phyloP scores from a whole-genome alignment of 768 basidiomycete genomes.

The Lanmaoa rubissima region DNA sequence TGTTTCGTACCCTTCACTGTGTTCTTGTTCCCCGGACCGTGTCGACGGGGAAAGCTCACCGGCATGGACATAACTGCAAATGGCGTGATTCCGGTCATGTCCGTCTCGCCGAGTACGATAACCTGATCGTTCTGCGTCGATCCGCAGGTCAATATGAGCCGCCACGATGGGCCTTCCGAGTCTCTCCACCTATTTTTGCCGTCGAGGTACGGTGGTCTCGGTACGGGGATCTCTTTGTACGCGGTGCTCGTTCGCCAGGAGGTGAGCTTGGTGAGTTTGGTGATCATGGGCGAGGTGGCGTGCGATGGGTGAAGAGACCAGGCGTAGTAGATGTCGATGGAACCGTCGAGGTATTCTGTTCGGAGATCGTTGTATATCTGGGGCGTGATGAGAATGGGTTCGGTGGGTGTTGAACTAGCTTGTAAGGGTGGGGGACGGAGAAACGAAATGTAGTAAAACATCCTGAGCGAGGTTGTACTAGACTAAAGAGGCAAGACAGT shows the following conservation, averaged over 20 bases:
- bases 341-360: conserved; percentile 61
- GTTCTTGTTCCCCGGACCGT: background rate
- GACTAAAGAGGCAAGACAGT: no score
- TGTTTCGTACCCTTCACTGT: conserved; percentile 47
- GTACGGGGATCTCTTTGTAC: conserved; percentile 74
- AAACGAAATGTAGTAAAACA: conserved; percentile 91
- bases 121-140: conserved; percentile 26
- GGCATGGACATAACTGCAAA: conserved; percentile 73
- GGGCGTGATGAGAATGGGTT: conserved; percentile 61
- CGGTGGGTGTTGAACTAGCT: conserved; percentile 37
- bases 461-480: conserved; percentile 23
- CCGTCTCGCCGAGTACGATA: conserved; percentile 43
- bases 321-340: conserved; percentile 66
- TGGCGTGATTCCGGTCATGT: conserved; percentile 41
- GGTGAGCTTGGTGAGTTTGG: conserved; percentile 62
- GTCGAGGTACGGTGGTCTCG: conserved; percentile 49
- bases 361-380: conserved; percentile 90
- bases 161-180: conserved; percentile 53
- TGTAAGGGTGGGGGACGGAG: conserved; percentile 77
- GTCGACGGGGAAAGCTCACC: conserved; percentile 42
- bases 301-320: conserved; percentile 46
- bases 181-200: background rate
- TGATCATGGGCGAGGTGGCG: conserved; percentile 27
- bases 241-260: conserved; percentile 66
- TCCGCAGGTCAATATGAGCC: conserved; percentile 55